Evolutionary conservation across 495 filamentous ascomycete species (phyloP), one percentile per base, ranked within the genome.

Genomic region (Hamigera avellanea): DNA sequence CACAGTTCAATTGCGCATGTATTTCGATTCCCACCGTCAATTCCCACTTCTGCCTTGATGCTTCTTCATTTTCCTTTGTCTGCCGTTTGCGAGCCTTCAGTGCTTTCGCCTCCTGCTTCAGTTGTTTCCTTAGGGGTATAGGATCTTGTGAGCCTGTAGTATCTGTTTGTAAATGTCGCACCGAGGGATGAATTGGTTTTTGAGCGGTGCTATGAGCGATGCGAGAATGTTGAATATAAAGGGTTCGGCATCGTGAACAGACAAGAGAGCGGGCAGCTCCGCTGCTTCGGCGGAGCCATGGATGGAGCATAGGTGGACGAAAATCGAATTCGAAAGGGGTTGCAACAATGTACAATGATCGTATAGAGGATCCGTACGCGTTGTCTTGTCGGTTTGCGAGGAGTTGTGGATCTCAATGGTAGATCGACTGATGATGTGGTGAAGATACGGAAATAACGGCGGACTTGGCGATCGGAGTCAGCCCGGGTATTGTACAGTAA

Each of bases 1-100:
- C 67, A 1, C 87, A 89, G 53, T 95, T 89, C 45, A 99, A 65
- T 53, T 96, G 89, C 8, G 93, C 91, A 56, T 99, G 93, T 47
- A 99, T 87, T 61, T 99, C 91, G 48, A 99, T 83, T 31, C 91
- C 91, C 10, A 94, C 86, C 0, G 89, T 95, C 48, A 96, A 66
- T 44, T 91, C 81, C 89, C 88, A 98, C 40, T 63, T 59, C 26
- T 62, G 51, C 21, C 52, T 45, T 9, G 50, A 57, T 8, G 53
- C 55, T 35, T 57, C 58, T 18, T 61, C 61, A n/a, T 44, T 48
- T 35, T 59, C 53, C 40, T 61, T 61, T 30, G 49, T 53, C 18
- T 55, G 45, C 21, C 46, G 54, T 35, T 65, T 64, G 25, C 52
- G 56, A 7, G 48, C 46, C 33, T 55, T 62, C 27, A 61, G 46